Evolutionary conservation across 257 asterid species (phyloP).

Genomic region (Ophiorrhiza pumila): DNA sequence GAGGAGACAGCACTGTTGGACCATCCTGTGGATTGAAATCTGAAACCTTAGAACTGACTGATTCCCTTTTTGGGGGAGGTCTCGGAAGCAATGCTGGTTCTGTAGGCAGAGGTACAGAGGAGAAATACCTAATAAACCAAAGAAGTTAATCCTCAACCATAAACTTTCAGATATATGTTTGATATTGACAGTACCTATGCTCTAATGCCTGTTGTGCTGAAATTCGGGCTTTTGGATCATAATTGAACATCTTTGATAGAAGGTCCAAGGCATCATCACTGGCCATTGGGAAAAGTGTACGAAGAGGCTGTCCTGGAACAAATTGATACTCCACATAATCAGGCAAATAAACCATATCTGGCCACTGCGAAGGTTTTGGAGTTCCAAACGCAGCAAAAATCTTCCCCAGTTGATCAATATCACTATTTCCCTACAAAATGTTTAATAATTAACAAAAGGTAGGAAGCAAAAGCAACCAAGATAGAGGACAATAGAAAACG

Average conservation of each 20-base stretch:
- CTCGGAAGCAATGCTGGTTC: slow-evolving; percentile 89
- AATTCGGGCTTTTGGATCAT: slow-evolving; percentile 89
- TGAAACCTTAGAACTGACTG: slow-evolving; percentile 45
- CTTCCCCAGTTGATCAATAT: slow-evolving; percentile 96
- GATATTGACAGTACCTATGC: slow-evolving; percentile 57
- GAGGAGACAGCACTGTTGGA: slow-evolving; percentile 91
- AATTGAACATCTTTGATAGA: slow-evolving; percentile 76
- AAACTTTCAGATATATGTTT: not conserved
- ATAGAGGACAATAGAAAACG: not conserved
- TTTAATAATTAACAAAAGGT: not conserved
- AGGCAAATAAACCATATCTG: slow-evolving; percentile 86
- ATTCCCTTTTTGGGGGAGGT: slow-evolving; percentile 80
- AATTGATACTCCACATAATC: slow-evolving; percentile 69
- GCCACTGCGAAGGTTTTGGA: slow-evolving; percentile 88
- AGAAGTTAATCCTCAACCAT: slow-evolving; percentile 17
- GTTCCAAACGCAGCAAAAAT: slow-evolving; percentile 95
- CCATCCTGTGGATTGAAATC: slow-evolving; percentile 64
- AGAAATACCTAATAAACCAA: slow-evolving; percentile 62
- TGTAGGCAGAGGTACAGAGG: slow-evolving; percentile 83
- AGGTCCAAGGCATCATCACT: slow-evolving; percentile 89
- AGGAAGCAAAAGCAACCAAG: not conserved
- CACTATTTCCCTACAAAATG: slow-evolving; percentile 70
- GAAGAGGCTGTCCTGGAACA: slow-evolving; percentile 43
- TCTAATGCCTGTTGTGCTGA: slow-evolving; percentile 94
- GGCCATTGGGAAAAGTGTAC: slow-evolving; percentile 88